phyloP scores from a whole-genome alignment of 768 basidiomycete genomes.

The Hirschioporus abietinus region DNA sequence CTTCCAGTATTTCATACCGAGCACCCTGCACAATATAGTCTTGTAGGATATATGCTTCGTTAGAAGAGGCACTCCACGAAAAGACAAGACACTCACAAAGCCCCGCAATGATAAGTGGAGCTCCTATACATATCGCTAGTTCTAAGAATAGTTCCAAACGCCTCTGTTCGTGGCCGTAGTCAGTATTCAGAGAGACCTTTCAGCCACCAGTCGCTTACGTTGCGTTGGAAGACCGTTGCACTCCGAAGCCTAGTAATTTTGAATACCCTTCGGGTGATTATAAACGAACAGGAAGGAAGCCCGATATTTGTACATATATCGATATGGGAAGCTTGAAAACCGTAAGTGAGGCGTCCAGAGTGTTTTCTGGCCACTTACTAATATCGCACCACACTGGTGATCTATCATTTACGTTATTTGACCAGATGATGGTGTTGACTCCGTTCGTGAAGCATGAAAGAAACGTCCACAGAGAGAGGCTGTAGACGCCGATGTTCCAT shows the following conservation, averaged over 20 bases:
- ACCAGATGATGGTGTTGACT: neutral
- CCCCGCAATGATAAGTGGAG: neutral
- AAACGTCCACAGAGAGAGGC: neutral
- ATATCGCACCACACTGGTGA: neutral
- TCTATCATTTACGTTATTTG: neutral
- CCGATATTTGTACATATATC: slow-evolving; percentile 29
- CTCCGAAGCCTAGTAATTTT: slow-evolving; percentile 43
- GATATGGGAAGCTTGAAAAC: slow-evolving; percentile 34
- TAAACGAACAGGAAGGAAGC: slow-evolving; percentile 34
- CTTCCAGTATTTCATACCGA: neutral
- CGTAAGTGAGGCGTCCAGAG: neutral
- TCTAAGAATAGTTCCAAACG: neutral
- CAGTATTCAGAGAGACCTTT: neutral
- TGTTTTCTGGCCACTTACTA: neutral
- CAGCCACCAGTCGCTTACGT: slow-evolving; percentile 20
- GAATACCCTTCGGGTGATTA: slow-evolving; percentile 46
- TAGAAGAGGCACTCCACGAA: neutral
- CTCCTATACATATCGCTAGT: neutral
- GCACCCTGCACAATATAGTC: neutral
- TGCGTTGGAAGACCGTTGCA: slow-evolving; percentile 44
- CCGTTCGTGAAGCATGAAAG: neutral
- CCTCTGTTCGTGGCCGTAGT: neutral
- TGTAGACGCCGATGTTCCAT: neutral
- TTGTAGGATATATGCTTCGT: neutral
- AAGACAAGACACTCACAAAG: neutral